Evolutionary conservation across 2,329 filamentous ascomycete genomes (phyloP).

Genomic region (Pseudopithomyces chartarum): DNA sequence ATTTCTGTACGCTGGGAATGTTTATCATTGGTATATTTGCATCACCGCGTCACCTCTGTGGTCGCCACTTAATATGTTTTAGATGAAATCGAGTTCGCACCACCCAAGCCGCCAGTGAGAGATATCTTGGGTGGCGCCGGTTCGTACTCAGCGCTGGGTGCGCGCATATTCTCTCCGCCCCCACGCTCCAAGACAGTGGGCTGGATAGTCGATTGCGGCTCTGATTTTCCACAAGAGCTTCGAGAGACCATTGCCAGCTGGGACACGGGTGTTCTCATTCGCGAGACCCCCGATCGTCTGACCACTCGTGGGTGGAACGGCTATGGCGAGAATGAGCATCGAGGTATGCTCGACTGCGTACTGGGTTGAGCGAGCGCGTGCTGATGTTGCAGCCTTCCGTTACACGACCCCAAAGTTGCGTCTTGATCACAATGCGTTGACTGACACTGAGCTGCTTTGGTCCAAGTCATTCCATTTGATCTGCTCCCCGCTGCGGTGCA

Average conservation of each 20-base stretch:
- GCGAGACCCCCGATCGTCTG: constrained; percentile 67
- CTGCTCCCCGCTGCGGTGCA: constrained; percentile 78
- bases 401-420: constrained; percentile 88
- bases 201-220: constrained; percentile 90
- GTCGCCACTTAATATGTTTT: constrained; percentile 22
- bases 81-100: constrained; percentile 91
- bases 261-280: constrained; percentile 74
- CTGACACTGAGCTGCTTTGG: constrained; percentile 65
- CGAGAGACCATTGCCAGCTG: constrained; percentile 70
- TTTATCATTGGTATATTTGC: constrained; percentile 62
- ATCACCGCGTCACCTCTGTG: constrained; percentile 12
- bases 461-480: constrained; percentile 86
- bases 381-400: constrained; percentile 66
- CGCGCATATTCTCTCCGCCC: constrained; percentile 81
- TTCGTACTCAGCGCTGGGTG: constrained; percentile 83
- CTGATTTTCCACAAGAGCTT: constrained; percentile 78
- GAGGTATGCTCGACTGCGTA: constrained; percentile 47
- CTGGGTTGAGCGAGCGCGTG: neutral
- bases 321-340: constrained; percentile 73
- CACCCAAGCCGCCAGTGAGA: constrained; percentile 69
- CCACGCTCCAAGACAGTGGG: constrained; percentile 69
- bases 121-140: constrained; percentile 89
- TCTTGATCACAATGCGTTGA: constrained; percentile 73
- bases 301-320: constrained; percentile 95
- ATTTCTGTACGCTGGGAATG: constrained; percentile 67